These are phyloP conservation scores for Pholiota microspora DNA, from an alignment of 768 basidiomycete genomes.

Conservation along the genomic window DNA sequence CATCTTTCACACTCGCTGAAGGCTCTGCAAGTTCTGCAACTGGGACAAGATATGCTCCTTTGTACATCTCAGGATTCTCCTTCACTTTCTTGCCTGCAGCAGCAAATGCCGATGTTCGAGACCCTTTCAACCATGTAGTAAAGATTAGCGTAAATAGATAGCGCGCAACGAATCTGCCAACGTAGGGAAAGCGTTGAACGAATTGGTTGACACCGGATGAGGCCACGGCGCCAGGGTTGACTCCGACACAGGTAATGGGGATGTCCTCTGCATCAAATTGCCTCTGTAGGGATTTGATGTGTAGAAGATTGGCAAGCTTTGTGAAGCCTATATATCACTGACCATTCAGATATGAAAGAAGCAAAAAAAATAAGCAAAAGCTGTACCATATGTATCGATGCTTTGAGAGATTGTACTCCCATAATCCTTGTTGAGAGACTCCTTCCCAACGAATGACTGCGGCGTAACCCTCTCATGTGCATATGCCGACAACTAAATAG, in stretches of 20 bases:
- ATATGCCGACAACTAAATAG: no score
- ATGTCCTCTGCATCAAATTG: constrained; percentile 34
- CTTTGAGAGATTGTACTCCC: constrained; percentile 18
- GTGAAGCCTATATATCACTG: constrained; percentile 45
- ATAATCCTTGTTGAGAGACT: constrained; percentile 31
- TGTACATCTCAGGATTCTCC: constrained; percentile 29
- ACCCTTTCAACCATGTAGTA: constrained; percentile 26
- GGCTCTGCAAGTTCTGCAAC: constrained; percentile 26
- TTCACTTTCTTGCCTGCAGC: constrained; percentile 35
- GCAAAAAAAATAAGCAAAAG: no score
- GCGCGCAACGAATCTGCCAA: constrained; percentile 10
- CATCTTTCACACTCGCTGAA: constrained; percentile 25
- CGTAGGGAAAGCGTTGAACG: constrained; percentile 5
- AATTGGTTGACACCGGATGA: constrained; percentile 23
- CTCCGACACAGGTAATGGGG: constrained; percentile 34
- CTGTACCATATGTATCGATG: constrained; percentile 30
- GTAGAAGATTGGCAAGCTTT: constrained; percentile 53
- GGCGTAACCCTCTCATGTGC: constrained; percentile 3
- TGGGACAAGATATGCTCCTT: constrained; percentile 36
- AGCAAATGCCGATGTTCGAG: constrained; percentile 36
- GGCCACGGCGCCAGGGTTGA: constrained; percentile 41
- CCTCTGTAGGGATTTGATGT: constrained; percentile 47
- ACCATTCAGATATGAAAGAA: no score
- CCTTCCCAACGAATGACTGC: constrained; percentile 5
- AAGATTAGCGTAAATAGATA: constrained; percentile 15